Base-by-base conservation (phyloP, 352 stramenopile genomes). In the Halophytophthora batemanensis region DNA sequence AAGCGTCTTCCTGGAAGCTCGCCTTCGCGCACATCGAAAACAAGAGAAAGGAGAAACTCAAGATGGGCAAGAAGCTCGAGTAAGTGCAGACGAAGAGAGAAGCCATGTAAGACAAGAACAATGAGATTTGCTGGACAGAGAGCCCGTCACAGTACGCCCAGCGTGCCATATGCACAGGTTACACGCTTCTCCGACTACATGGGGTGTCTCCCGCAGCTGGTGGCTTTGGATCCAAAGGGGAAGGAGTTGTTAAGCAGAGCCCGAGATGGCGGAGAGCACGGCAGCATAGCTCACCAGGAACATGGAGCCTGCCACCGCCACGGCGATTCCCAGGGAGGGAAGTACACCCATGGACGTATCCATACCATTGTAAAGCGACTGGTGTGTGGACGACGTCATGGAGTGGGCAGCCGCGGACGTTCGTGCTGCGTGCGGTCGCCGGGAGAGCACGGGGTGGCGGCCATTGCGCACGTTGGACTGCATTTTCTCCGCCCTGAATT, bases 1-100 rank as follows among this genome's bases (percentile, higher is more conserved):
- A 87, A 44, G 51, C 83, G 34, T 42, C 60, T 6, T 82, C 76
- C 28, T 74, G 78, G 55, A 50, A 77, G 17, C 58, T 80, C n/a
- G 70, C 77, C 38, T 76, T 71, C n/a, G 67, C 74, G 14, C 65
- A 74, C 50, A 29, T 85, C 13, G 62, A 53, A 6, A 61, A 29
- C 35, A 67, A 66, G 10, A 62, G 52, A 17, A 31, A 39, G 19
- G 38, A 50, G 41, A 45, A 50, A 18, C 50, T 45, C 1, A 61
- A 63, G 21, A 65, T 57, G 18, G 37, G 36, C 31, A 72, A 74
- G 31, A 80, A 82, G 43, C 22, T 56, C 4, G 42, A 76, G n/a
- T 77, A 46, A 61, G n/a, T n/a, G n/a, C n/a, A n/a, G n/a, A n/a
- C n/a, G n/a, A n/a, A n/a, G n/a, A n/a, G n/a, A n/a, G n/a, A n/a